phyloP scores from a whole-genome alignment of 1,284 basidiomycete species.

The Trametes polyzona region DNA sequence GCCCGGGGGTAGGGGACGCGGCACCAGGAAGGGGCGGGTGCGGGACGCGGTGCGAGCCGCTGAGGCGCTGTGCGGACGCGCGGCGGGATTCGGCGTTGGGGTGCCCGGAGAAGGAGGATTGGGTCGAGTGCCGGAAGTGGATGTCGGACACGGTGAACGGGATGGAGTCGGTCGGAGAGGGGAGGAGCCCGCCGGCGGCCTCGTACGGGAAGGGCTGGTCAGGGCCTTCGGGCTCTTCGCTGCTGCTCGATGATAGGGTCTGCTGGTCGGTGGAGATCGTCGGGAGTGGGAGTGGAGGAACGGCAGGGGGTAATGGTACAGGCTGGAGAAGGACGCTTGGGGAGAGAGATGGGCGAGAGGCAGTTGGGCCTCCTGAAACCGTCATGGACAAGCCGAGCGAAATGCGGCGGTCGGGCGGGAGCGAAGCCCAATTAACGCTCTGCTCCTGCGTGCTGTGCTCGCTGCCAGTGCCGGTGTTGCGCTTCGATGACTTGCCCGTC shows the following conservation, averaged over 20 bases:
- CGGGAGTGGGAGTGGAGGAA: constrained; percentile 19
- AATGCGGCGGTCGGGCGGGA: constrained; percentile 30
- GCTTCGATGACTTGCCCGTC: constrained; percentile 30
- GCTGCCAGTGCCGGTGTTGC: constrained; percentile 25
- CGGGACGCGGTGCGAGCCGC: constrained; percentile 45
- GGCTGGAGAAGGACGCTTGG: constrained; percentile 34
- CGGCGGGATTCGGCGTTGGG: constrained; percentile 45
- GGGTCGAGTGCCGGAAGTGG: constrained; percentile 60
- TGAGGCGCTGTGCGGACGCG: constrained; percentile 34
- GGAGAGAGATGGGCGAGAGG: constrained; percentile 33
- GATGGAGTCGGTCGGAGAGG: constrained; percentile 68
- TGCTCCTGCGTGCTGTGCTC: constrained; percentile 18
- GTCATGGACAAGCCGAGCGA: constrained; percentile 37
- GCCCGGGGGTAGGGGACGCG: constrained; percentile 17
- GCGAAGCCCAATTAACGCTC: constrained; percentile 20
- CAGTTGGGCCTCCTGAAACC: constrained; percentile 31
- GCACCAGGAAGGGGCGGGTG: constrained; percentile 54
- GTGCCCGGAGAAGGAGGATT: constrained; percentile 37
- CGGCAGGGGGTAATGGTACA: constrained; percentile 31
- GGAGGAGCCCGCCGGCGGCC: constrained; percentile 18
- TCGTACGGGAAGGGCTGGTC: constrained; percentile 22
- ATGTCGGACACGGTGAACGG: constrained; percentile 72
- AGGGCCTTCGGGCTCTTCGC: constrained; percentile 15
- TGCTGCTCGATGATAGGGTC: constrained; percentile 9
- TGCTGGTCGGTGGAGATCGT: constrained; percentile 17